Conservation (phyloP, 345 rosid species). For the Euphorbia peplus region DNA sequence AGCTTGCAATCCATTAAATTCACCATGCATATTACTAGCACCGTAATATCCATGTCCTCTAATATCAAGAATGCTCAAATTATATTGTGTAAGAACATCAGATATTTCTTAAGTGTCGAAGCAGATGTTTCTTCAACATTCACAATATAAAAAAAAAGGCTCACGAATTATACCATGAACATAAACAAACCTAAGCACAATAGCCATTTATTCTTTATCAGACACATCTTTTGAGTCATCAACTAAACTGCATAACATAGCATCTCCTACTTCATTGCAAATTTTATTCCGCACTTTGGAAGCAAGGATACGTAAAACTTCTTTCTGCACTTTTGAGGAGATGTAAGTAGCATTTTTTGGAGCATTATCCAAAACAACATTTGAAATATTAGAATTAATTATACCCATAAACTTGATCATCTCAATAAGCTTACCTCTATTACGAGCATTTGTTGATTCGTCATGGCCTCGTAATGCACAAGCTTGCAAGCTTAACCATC, state of each 20-base stretch:
- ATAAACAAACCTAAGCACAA: conserved; percentile 12
- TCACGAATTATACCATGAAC: not conserved
- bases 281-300: not conserved
- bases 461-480: no score
- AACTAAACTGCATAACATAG: conserved; percentile 6
- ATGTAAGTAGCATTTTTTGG: no score
- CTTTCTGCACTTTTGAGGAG: no score
- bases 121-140: not conserved
- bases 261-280: not conserved
- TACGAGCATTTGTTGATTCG: no score
- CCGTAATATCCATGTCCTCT: conserved; percentile 1
- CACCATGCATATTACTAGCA: conserved; percentile 9
- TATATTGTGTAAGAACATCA: not conserved
- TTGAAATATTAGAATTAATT: no score
- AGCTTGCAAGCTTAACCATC: no score
- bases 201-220: conserved; percentile 1
- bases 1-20: not conserved
- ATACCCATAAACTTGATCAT: no score
- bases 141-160: not conserved
- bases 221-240: conserved; percentile 8
- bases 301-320: not conserved
- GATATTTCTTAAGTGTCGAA: not conserved
- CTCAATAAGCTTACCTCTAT: no score
- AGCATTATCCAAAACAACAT: not conserved
- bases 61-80: not conserved